phyloP scores from a whole-genome alignment of 345 rosid genomes.

The Bruguiera sexangula region DNA sequence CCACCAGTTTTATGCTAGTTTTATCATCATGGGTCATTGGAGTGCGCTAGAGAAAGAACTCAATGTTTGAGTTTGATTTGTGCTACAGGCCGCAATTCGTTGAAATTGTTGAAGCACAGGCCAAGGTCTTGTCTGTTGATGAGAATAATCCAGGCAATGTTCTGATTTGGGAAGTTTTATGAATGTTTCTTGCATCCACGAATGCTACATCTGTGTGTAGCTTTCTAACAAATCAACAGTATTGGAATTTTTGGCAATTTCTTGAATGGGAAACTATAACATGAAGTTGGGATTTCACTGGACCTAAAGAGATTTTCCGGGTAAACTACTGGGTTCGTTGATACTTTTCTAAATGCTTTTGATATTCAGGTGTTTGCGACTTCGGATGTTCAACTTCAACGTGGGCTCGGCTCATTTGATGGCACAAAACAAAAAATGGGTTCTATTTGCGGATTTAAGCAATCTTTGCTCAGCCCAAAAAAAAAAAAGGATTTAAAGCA shows the following conservation, averaged over 20 bases:
- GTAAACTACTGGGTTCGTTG: no score
- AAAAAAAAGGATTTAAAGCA: no score
- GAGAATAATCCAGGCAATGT: slow-evolving; percentile 2
- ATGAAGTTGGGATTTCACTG: no score
- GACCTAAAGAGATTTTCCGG: no score
- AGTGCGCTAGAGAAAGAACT: neutral
- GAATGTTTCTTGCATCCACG: neutral
- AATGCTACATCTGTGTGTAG: neutral
- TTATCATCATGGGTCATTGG: neutral
- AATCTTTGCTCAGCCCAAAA: no score
- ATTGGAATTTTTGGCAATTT: neutral
- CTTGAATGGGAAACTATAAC: no score
- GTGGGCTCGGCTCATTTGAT: no score
- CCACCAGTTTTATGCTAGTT: slow-evolving; percentile 12
- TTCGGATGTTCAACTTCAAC: no score
- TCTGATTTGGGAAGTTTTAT: neutral
- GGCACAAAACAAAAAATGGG: no score
- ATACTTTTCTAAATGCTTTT: neutral
- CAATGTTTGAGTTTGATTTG: slow-evolving; percentile 1
- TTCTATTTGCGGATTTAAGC: no score
- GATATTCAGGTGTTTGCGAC: no score
- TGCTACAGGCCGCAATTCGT: neutral
- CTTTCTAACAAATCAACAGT: neutral
- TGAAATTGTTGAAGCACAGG: neutral
- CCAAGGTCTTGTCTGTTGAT: neutral